Evolutionary conservation across 2,329 filamentous ascomycete genomes (phyloP).

Genomic region (Dothidotthia symphoricarpi): DNA sequence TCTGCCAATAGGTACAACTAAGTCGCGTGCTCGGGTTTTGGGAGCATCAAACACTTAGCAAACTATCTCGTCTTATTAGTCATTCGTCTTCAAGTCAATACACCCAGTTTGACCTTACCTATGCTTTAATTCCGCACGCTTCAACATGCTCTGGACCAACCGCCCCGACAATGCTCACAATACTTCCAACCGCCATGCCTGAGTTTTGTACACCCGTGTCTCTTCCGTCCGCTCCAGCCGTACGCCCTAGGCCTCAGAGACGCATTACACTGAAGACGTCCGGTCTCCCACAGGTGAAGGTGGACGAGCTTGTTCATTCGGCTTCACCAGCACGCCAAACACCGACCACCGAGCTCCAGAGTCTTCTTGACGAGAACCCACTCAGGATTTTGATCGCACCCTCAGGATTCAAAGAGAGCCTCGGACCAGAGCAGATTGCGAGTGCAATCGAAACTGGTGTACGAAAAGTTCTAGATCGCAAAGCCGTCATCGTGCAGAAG

Average conservation of each 20-base stretch:
- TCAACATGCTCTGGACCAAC: too few species aligned
- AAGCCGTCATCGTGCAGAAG: conserved; percentile 47
- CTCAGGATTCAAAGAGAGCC: conserved; percentile 56
- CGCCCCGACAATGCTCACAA: conserved; percentile 14
- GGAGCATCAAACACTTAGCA: conserved; percentile 6
- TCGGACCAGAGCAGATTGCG: conserved; percentile 51
- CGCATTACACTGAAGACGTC: conserved; percentile 24
- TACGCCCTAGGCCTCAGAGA: conserved; percentile 15
- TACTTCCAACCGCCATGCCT: conserved; percentile 5
- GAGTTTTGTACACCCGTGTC: conserved; percentile 4
- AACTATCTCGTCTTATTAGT: too few species aligned
- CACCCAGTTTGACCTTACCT: too few species aligned
- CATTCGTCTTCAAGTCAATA: too few species aligned
- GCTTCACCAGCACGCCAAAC: conserved; percentile 17
- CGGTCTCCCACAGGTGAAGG: conserved; percentile 16
- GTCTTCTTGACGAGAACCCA: conserved; percentile 13
- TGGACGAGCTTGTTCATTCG: conserved; percentile 18
- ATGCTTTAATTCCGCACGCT: conserved; percentile 11
- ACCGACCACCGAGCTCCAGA: conserved; percentile 19
- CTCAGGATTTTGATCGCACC: conserved; percentile 50
- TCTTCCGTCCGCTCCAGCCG: conserved; percentile 4
- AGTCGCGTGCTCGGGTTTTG: conserved; percentile 9
- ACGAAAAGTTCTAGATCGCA: conserved; percentile 42
- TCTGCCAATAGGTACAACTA: too few species aligned
- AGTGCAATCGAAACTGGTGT: conserved; percentile 53